A percentile compares a stretch with the other conserved stretches of the same genome.
phyloP scores from a whole-genome alignment of 306 rosid species.

The Notholithocarpus densiflorus region DNA sequence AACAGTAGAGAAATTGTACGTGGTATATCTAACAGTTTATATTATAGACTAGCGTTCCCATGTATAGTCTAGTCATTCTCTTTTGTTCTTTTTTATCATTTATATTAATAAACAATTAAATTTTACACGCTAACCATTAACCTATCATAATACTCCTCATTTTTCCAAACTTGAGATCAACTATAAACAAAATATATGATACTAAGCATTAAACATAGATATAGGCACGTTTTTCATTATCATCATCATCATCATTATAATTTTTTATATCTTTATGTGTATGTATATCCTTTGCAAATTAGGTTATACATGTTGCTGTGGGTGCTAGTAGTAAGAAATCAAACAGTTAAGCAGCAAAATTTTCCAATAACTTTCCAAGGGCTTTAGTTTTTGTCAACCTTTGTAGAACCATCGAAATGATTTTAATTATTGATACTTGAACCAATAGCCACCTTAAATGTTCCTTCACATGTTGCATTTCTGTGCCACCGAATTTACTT shows the following conservation, averaged over 20 bases:
- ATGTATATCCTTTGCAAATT: not conserved
- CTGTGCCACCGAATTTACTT: not conserved
- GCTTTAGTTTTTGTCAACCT: not conserved
- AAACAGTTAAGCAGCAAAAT: not conserved
- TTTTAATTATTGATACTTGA: not conserved
- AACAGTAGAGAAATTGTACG: too few relatives aligned
- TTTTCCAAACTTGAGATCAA: too few relatives aligned
- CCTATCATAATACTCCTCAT: too few relatives aligned
- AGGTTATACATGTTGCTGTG: not conserved
- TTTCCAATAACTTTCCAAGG: not conserved
- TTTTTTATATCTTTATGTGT: not conserved
- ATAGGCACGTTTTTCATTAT: too few relatives aligned
- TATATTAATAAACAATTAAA: too few relatives aligned
- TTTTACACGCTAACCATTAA: too few relatives aligned
- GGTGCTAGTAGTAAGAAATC: not conserved
- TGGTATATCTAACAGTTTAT: too few relatives aligned
- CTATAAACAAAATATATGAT: too few relatives aligned
- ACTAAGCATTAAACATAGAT: too few relatives aligned
- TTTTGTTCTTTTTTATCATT: not conserved
- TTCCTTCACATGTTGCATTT: not conserved
- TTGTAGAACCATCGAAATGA: not conserved
- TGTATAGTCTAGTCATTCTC: not conserved
- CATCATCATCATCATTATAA: not conserved
- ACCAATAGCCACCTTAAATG: not conserved
- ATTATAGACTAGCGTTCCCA: not conserved